Evolutionary conservation across 2,329 filamentous ascomycete genomes (phyloP).

Genomic region (Nothophoma quercina): DNA sequence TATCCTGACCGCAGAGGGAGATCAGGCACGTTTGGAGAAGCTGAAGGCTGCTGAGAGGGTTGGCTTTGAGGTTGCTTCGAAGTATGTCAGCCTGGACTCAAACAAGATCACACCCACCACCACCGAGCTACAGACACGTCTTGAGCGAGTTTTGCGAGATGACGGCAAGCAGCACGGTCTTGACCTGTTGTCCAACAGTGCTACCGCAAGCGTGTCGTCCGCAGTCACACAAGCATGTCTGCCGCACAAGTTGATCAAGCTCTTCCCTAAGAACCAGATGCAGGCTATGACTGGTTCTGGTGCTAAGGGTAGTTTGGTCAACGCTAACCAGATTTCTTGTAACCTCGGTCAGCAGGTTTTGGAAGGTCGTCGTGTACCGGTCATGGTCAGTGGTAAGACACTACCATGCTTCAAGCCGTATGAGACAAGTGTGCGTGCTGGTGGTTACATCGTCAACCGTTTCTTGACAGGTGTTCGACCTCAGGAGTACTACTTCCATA

Average conservation of each 20-base stretch:
- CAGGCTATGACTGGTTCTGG: slow-evolving; percentile 98
- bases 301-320: slow-evolving; percentile 91
- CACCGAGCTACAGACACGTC: slow-evolving; percentile 74
- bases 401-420: slow-evolving; percentile 92
- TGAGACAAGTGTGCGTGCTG: slow-evolving; percentile 86
- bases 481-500: slow-evolving; percentile 99
- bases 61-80: slow-evolving; percentile 80
- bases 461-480: slow-evolving; percentile 98
- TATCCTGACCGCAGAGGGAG: slow-evolving; percentile 80
- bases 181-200: slow-evolving; percentile 84
- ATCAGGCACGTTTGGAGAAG: slow-evolving; percentile 72
- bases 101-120: slow-evolving; percentile 68
- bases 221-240: slow-evolving; percentile 80
- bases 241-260: slow-evolving; percentile 82
- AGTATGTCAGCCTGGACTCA: slow-evolving; percentile 84
- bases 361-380: slow-evolving; percentile 90
- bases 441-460: slow-evolving; percentile 91
- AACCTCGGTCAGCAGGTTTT: slow-evolving; percentile 96
- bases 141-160: slow-evolving; percentile 90
- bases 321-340: slow-evolving; percentile 96
- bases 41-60: slow-evolving; percentile 72
- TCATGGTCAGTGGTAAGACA: slow-evolving; percentile 98
- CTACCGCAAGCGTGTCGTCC: slow-evolving; percentile 74
- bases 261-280: slow-evolving; percentile 98
- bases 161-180: slow-evolving; percentile 89